Evolutionary conservation across 192 early-diverging fungal species (phyloP), one percentile per base, ranked within the genome.

Genomic region (Backusella macrospora): DNA sequence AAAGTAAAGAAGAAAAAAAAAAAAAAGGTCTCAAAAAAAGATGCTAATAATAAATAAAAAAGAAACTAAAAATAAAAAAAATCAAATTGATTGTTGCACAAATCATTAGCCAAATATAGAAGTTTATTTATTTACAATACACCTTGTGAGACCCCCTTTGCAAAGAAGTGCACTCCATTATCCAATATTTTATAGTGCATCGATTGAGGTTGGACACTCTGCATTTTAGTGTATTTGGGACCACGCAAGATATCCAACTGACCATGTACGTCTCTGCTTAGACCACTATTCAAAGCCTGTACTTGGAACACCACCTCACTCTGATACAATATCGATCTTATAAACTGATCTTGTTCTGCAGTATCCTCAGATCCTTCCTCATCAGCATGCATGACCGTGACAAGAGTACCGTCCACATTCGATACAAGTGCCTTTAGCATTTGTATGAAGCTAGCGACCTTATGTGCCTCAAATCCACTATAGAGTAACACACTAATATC

Each of bases 101-200:
- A 55, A 21, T 4, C 21, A 55, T 55, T 55, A 55, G 23, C 52
- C 52, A 55, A 55, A 55, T 55, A 55, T 55, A 13, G 52, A 10
- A 55, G 42, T 43, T 43, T 14, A 29, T 29, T 18, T 45, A 37
- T 34, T 75, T 76, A 85, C 43, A 84, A 66, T n/a, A 87, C 84
- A 37, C 85, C 87, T 62, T 82, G 81, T 15, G 87, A 86, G 43
- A 85, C 81, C 14, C 88, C 88, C 68, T 85, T 87, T 34, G 86
- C 80, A 79, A 89, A 89, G 68, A 89, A 85, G 34, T 84, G 80
- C 23, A 84, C 86, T 64, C 84, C 87, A 72, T 89, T 89, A 72
- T 89, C 88, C 2, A 89, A 45, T 26, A 86, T 84, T 72, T 86
- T 86, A 65, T 87, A 89, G 67, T 89, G 88, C 46, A 87, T 52